Evolutionary conservation across 1,284 basidiomycete species (phyloP), one percentile per base, ranked within the genome.

Genomic region (Ustilago shanxiensis): DNA sequence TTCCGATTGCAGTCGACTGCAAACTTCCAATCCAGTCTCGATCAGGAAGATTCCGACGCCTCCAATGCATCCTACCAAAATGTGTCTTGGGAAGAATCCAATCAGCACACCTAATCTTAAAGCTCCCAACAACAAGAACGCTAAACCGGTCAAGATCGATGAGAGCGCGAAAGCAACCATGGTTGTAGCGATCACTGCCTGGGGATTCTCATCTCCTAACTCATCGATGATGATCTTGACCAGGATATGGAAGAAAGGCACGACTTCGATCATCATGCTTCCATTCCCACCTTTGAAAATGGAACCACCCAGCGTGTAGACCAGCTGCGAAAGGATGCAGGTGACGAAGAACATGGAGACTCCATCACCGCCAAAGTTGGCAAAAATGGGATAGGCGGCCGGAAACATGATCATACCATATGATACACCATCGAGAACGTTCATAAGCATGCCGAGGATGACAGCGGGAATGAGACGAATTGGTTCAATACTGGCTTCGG

Each of bases 201-300:
- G 86, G 0, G 91, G 87, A 67, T 93, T 88, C 24, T 91, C 91
- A 65, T 91, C 90, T 2, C 93, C 93, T 24, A 96, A 90, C 18
- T 93, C 88, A 4, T 87, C 83, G 9, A 92, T 90, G 63, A 98
- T 96, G 45, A 89, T 90, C 51, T 89, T 90, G 5, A 93, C 93
- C 51, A 98, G 89, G 66, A 98, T 93, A 85, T 98, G 95, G 85
- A 95, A 97, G 88, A 98, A 98, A 0, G 96, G 95, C 7, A 85
- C 76, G 13, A 95, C 94, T 86, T 98, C 95, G 74, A 98, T 98
- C 95, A 98, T 97, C 95, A 98, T 98, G 61, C 93, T 95, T 10
- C 95, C 95, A 87, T 97, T 98, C 9, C 86, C 87, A 31, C 85
- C 88, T 61, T 87, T 87, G 86, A 98, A 98, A 44, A 92, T 93